Evolutionary conservation across 169 alveolate genomes (phyloP), one percentile per base, ranked within the genome.

Genomic region (Plasmodium vivax): DNA sequence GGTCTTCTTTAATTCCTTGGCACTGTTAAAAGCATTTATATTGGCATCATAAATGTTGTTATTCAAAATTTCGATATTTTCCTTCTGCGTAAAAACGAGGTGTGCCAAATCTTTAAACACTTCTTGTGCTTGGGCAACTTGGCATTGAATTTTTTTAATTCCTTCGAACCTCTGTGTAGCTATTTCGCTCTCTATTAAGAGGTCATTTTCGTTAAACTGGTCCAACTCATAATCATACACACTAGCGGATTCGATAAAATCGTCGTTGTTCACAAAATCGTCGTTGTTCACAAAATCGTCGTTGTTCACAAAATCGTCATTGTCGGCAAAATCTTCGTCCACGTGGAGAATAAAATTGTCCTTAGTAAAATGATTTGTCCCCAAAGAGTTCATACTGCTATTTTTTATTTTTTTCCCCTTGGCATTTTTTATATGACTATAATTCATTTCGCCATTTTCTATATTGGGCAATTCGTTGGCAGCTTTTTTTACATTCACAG

Each of bases 121-220:
- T 90, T 90, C 94, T 68, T 90, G 94, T 80, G 94, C 94, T 71
- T 90, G 94, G 2, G 84, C 94, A 34, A 90, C 94, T 81, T 90
- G 94, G 12, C 94, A 85, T 80, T 90, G 94, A 38, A 90, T 90
- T 90, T 90, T 90, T 90, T 90, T 90, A 30, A 90, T 80, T 27
- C 94, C 94, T 81, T 79, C 83, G 72, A 58, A 90, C 51, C 84
- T 54, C 23, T 90, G 84, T 27, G 82, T 81, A 19, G 90, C 84
- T 80, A 90, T 90, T 80, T 90, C 94, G 47, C 38, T 38, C 30
- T 90, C 94, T 23, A 90, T 90, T 81, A 90, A 90, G 16, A 45
- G 74, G 54, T 90, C 94, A 38, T 90, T 90, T 90, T 90, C 94
- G 74, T 71, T 80, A 80, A 80, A 90, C 14, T 90, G 92, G 73